Evolutionary conservation across 176 grass and related monocot genomes (phyloP).

Genomic region (Raddia guianensis): DNA sequence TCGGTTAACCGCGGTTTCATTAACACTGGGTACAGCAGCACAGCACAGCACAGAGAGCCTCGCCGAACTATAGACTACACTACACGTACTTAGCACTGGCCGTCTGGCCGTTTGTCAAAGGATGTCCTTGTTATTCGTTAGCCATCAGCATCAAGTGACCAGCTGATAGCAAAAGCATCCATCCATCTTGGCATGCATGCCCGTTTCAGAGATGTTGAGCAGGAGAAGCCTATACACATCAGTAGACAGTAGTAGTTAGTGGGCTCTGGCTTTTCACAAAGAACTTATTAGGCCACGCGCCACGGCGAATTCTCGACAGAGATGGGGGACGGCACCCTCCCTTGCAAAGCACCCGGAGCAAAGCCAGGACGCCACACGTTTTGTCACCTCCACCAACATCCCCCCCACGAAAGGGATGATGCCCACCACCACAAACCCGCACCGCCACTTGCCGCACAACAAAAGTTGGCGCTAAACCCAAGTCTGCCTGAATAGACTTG

Average conservation of each 20-base stretch:
- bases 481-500: too few species aligned
- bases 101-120: neutral
- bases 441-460: neutral
- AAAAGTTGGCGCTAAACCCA: neutral
- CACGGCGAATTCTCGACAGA: slow-evolving; percentile 23
- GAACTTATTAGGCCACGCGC: neutral
- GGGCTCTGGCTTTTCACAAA: neutral
- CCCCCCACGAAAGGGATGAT: slow-evolving; percentile 4
- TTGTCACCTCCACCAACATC: slow-evolving; percentile 4
- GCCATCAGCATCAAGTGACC: neutral
- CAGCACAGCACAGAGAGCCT: neutral
- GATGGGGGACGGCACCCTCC: neutral
- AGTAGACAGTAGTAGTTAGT: too few species aligned
- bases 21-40: neutral
- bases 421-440: slow-evolving; percentile 8
- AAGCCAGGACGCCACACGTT: neutral
- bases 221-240: neutral
- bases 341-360: neutral
- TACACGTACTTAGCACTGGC: neutral
- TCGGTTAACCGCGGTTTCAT: too few species aligned
- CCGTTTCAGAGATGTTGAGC: slow-evolving; percentile 9
- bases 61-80: neutral
- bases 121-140: neutral
- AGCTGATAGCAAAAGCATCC: neutral
- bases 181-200: neutral